Evolutionary conservation across 2,329 filamentous ascomycete genomes (phyloP).

Genomic region (Clarireedia hainanense): DNA sequence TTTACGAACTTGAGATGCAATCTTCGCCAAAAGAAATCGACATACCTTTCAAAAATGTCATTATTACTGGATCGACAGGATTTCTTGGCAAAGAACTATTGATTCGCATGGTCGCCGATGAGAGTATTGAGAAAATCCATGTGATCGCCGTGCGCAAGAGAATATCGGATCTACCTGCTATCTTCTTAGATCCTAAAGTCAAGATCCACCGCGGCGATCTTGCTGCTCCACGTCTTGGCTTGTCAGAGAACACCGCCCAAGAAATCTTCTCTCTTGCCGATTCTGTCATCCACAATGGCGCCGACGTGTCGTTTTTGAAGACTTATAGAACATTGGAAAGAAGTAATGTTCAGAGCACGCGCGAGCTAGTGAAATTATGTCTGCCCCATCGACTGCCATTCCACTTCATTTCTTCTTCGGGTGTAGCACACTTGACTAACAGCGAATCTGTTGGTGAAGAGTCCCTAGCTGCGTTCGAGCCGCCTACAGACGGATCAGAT

Average conservation of each 20-base stretch:
- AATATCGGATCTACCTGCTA: not conserved
- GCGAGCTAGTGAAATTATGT: slow-evolving; percentile 17
- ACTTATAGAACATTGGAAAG: slow-evolving; percentile 29
- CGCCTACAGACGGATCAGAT: slow-evolving; percentile 3
- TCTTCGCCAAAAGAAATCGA: no score
- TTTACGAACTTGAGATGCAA: no score
- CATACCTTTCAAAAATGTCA: not conserved
- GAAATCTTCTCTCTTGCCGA: slow-evolving; percentile 23
- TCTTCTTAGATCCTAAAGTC: not conserved
- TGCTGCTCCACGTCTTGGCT: no score
- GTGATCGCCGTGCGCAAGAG: not conserved
- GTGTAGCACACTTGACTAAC: slow-evolving; percentile 7
- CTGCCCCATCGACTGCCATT: slow-evolving; percentile 23
- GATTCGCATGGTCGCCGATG: not conserved
- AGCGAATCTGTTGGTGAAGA: no score
- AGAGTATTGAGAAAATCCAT: not conserved
- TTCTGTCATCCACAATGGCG: slow-evolving; percentile 46
- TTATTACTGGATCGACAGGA: not conserved
- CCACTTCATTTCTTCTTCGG: slow-evolving; percentile 32
- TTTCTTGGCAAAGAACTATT: not conserved
- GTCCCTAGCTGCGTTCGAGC: no score
- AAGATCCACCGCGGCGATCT: not conserved
- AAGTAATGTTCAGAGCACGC: slow-evolving; percentile 32
- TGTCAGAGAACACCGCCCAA: not conserved
- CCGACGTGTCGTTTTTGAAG: slow-evolving; percentile 32